Conservation (phyloP, 768 basidiomycete genomes). For the Amanita subjunquillea region DNA sequence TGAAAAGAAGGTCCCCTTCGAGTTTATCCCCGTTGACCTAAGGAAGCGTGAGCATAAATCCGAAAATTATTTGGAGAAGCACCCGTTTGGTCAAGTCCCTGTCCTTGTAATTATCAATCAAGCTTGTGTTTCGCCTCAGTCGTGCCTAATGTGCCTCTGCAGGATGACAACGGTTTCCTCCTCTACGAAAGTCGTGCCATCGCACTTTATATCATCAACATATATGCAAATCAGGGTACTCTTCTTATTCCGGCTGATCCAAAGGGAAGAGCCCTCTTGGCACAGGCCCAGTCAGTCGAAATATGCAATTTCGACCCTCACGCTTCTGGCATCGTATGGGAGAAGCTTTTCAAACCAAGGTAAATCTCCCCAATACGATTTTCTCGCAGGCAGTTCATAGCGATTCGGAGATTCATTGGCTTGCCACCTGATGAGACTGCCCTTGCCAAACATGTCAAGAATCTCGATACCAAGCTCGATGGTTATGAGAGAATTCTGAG, state of each 20-base stretch:
- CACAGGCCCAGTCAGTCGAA: conserved; percentile 46
- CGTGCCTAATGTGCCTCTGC: neutral
- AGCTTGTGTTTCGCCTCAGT: neutral
- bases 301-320: conserved; percentile 39
- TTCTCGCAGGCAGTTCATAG: neutral
- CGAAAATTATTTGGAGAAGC: conserved; percentile 20
- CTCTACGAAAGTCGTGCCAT: conserved; percentile 60
- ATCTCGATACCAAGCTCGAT: conserved; percentile 32
- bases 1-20: conserved; percentile 40
- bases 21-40: conserved; percentile 27
- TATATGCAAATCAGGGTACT: conserved; percentile 42
- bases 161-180: conserved; percentile 55
- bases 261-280: conserved; percentile 32
- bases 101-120: conserved; percentile 9
- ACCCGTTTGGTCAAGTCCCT: conserved; percentile 42
- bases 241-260: conserved; percentile 35
- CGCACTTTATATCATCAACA: conserved; percentile 43
- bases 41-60: conserved; percentile 30
- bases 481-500: conserved; percentile 47
- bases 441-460: neutral
- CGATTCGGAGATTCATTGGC: conserved; percentile 11
- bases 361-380: conserved; percentile 14
- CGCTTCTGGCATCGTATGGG: conserved; percentile 29
- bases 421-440: conserved; percentile 19
- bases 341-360: conserved; percentile 40